Evolutionary conservation across 1,139 yeast species (phyloP).

Genomic region (Diutina rugosa): DNA sequence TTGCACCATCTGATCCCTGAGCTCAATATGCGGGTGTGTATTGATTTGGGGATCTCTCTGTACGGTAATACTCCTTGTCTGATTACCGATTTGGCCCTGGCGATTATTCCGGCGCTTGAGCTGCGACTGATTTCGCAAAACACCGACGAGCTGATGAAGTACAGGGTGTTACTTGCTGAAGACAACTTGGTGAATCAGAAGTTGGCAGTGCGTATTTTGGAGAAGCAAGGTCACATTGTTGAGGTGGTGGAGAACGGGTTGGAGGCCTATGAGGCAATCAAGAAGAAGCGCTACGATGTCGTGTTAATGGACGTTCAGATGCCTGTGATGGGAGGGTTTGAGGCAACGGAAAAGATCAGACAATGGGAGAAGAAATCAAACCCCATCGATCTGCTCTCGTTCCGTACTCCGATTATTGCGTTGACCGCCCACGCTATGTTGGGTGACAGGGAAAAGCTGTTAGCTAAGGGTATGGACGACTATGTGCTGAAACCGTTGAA

Average conservation of each 20-base stretch:
- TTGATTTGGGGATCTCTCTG: conserved; percentile 77
- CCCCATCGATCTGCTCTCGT: conserved; percentile 52
- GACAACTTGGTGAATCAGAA: conserved; percentile 82
- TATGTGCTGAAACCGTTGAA: conserved; percentile 78
- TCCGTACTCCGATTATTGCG: conserved; percentile 77
- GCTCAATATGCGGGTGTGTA: conserved; percentile 67
- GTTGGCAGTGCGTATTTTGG: conserved; percentile 69
- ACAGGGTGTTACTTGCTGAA: conserved; percentile 69
- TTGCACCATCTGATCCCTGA: conserved; percentile 69
- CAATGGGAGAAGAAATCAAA: conserved; percentile 78
- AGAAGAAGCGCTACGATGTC: conserved; percentile 56
- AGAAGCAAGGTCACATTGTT: conserved; percentile 72
- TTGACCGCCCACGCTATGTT: conserved; percentile 88
- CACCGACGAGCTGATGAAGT: conserved; percentile 66
- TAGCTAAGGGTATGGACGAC: conserved; percentile 87
- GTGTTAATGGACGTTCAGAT: conserved; percentile 89
- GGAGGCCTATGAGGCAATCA: conserved; percentile 70
- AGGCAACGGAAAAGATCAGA: conserved; percentile 74
- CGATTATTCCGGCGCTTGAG: conserved; percentile 74
- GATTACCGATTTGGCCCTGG: conserved; percentile 68
- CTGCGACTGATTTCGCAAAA: conserved; percentile 70
- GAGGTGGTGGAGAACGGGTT: conserved; percentile 79
- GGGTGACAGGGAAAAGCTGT: conserved; percentile 76
- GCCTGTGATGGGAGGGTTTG: conserved; percentile 95
- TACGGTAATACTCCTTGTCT: conserved; percentile 85